These are phyloP conservation scores for Syzygium aromaticum DNA, from an alignment of 345 rosid genomes.

Conservation along the genomic window DNA sequence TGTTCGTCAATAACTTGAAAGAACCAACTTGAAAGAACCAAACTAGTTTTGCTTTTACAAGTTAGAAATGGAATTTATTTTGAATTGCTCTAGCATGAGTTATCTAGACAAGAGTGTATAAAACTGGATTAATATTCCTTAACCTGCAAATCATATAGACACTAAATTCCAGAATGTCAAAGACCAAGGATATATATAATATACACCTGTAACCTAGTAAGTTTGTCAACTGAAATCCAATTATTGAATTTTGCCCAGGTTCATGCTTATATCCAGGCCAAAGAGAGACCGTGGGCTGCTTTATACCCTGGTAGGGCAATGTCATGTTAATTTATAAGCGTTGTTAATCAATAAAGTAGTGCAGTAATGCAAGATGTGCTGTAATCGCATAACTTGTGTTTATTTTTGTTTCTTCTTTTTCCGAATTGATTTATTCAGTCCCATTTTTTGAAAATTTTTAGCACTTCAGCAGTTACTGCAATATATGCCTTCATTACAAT, in stretches of 20 bases:
- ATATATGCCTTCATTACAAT: background rate
- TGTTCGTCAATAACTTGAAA: too few species aligned
- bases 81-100: background rate
- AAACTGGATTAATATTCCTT: background rate
- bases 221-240: background rate
- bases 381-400: background rate
- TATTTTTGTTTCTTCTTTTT: background rate
- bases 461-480: background rate
- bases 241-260: slow-evolving; percentile 31
- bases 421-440: background rate
- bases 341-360: background rate
- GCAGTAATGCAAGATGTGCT: background rate
- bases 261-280: slow-evolving; percentile 81
- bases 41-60: too few species aligned
- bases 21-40: too few species aligned
- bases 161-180: background rate
- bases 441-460: background rate
- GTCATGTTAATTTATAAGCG: background rate
- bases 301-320: slow-evolving; percentile 56
- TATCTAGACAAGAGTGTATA: background rate
- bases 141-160: background rate
- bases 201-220: background rate
- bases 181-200: background rate
- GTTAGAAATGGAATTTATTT: background rate
- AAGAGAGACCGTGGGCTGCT: slow-evolving; percentile 71